These are phyloP conservation scores for Aspergillus viridinutans DNA, from an alignment of 2,329 filamentous ascomycete genomes.

Conservation along the genomic window DNA sequence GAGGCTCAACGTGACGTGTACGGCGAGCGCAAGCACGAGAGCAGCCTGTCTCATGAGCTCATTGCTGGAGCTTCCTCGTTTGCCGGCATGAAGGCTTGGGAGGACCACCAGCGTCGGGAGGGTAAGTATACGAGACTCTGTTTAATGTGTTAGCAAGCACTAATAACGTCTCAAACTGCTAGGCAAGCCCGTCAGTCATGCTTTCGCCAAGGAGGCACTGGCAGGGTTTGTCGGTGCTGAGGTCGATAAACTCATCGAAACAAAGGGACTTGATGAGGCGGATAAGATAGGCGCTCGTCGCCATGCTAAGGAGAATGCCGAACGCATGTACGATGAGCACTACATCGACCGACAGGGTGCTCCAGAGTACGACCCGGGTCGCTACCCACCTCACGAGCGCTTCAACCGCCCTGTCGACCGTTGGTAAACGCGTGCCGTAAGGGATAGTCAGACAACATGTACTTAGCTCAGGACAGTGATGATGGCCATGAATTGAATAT, in stretches of 20 bases:
- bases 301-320: constrained; percentile 55
- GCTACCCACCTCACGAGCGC: constrained; percentile 28
- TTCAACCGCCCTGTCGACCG: constrained; percentile 19
- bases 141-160: not conserved
- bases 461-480: not conserved
- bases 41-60: constrained; percentile 67
- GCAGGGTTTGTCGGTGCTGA: constrained; percentile 69
- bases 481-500: not conserved
- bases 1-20: constrained; percentile 55
- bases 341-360: constrained; percentile 46
- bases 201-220: constrained; percentile 72
- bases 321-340: constrained; percentile 60
- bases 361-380: constrained; percentile 53
- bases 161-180: not conserved
- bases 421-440: constrained; percentile 15
- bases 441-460: not conserved
- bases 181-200: constrained; percentile 69
- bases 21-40: constrained; percentile 51
- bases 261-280: constrained; percentile 60
- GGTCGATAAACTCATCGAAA: constrained; percentile 71
- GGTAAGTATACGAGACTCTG: constrained; percentile 44
- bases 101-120: constrained; percentile 67
- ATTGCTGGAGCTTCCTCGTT: constrained; percentile 73
- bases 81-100: constrained; percentile 73
- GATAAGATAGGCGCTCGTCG: constrained; percentile 57